phyloP scores from a whole-genome alignment of 345 rosid species.

The Leavenworthia alabamica region DNA sequence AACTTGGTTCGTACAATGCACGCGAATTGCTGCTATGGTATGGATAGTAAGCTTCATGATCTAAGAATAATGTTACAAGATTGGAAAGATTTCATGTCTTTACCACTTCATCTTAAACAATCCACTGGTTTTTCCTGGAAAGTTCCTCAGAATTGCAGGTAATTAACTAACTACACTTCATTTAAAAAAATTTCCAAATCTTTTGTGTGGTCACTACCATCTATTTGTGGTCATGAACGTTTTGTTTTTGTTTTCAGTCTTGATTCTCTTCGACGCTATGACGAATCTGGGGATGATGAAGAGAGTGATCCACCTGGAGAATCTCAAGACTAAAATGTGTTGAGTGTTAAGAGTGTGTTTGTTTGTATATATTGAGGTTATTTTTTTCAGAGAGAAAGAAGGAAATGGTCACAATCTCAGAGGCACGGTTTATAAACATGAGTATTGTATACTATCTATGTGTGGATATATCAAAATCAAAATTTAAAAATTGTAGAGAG shows the following conservation, averaged over 20 bases:
- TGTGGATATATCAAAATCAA: too few species aligned
- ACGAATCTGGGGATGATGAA: constrained; percentile 11
- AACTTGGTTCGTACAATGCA: constrained; percentile 83
- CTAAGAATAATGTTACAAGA: constrained; percentile 74
- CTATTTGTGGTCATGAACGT: background rate
- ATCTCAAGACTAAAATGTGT: constrained; percentile 22
- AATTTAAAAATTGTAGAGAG: too few species aligned
- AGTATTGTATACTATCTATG: too few species aligned
- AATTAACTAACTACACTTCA: constrained; percentile 40
- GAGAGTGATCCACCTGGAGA: constrained; percentile 17
- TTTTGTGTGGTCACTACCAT: background rate
- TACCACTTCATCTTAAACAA: constrained; percentile 51
- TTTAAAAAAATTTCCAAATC: background rate
- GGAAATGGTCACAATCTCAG: background rate
- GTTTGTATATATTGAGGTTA: constrained; percentile 7
- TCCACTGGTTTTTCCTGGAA: constrained; percentile 49
- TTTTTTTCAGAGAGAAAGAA: background rate
- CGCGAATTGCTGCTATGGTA: constrained; percentile 72
- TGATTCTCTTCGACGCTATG: constrained; percentile 35
- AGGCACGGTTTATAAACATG: too few species aligned
- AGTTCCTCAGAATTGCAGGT: constrained; percentile 86
- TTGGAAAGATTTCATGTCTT: constrained; percentile 58
- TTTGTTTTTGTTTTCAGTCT: constrained; percentile 29
- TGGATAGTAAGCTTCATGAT: constrained; percentile 76
- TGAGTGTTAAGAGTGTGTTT: background rate